Base-by-base conservation (phyloP, 345 rosid genomes). In the Erucastrum elatum region DNA sequence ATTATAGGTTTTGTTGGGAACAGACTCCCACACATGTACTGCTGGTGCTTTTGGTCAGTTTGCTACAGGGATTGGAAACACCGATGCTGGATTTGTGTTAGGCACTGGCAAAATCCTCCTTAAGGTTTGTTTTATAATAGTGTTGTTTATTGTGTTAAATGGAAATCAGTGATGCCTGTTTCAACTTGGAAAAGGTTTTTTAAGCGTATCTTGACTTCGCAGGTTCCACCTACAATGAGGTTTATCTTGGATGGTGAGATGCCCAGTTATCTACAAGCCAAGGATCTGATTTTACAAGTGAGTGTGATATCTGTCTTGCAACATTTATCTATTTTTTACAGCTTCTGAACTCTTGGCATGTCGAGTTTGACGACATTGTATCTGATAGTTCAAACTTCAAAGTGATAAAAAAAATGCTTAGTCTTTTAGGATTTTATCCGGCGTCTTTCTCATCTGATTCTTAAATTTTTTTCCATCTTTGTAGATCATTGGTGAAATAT, bases 41-140 rank as follows among this genome's bases (percentile, higher is more conserved):
- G 97, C 97, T 56, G 99, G 96, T 82, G 98, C 99, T 67, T 95
- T 95, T 77, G 98, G 99, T 51, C 97, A 93, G 76, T 95, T 95
- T 87, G 99, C 99, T 35, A 90, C 98, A 63, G 99, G 99, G 79
- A 91, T 95, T 83, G 99, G 99, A 71, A 95, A 90, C 84, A 95
- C 98, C 9, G 99, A 95, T 85, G 99, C 98, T 13, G 98, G 99
- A 37, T 95, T 95, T 84, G 90, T 91, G 58, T 78, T 93, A 76
- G 98, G 99, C 66, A 74, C 99, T 59, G 99, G 99, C 78, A 95
- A 95, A 85, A 81, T 89, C 76, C 85, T 95, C 82, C 97, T 95
- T 66, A 93, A 93, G 98, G 99, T 93, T 82, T 77, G 77, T 41
- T 29, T 29, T 29, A 29, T 29, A 29, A 11, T 64, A 64, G n/a